phyloP scores from a whole-genome alignment of 352 stramenopile genomes.

The Phytophthora foliorum region DNA sequence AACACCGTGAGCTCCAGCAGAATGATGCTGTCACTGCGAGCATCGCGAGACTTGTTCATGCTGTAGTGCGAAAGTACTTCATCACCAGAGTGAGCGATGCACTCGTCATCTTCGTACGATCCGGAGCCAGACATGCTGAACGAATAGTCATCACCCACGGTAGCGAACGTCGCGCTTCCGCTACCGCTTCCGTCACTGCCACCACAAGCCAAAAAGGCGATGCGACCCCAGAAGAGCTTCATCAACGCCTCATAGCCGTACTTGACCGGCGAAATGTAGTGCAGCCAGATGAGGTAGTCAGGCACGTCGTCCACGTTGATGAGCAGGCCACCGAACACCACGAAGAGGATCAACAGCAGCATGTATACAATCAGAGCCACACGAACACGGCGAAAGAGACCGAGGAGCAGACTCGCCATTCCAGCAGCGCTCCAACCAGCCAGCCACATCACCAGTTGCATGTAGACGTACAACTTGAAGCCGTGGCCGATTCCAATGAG shows the following conservation, averaged over 20 bases:
- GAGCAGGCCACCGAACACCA: conserved; percentile 55
- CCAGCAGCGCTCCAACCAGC: conserved; percentile 42
- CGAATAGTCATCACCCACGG: conserved; percentile 29
- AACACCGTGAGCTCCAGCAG: conserved; percentile 49
- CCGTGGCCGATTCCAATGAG: conserved; percentile 53
- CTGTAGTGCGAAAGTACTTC: conserved; percentile 66
- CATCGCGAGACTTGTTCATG: conserved; percentile 40
- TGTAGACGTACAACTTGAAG: conserved; percentile 57
- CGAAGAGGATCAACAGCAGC: conserved; percentile 48
- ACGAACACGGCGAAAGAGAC: conserved; percentile 44
- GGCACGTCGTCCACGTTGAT: conserved; percentile 58
- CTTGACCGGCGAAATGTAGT: conserved; percentile 67
- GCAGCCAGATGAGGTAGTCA: conserved; percentile 65
- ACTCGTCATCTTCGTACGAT: conserved; percentile 33
- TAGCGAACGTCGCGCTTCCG: conserved; percentile 29
- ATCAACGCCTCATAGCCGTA: conserved; percentile 50
- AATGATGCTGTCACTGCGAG: conserved; percentile 46
- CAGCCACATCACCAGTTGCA: conserved; percentile 60
- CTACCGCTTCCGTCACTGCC: conserved; percentile 20
- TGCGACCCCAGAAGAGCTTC: conserved; percentile 53
- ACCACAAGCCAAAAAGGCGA: conserved; percentile 34
- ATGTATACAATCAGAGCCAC: conserved; percentile 41
- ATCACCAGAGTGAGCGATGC: conserved; percentile 48
- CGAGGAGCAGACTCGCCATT: conserved; percentile 43
- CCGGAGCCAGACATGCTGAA: conserved; percentile 32